A percentile compares a stretch with the other conserved stretches of the same genome.
phyloP scores from a whole-genome alignment of 306 rosid genomes.

The Cyclanthera cordifolia region DNA sequence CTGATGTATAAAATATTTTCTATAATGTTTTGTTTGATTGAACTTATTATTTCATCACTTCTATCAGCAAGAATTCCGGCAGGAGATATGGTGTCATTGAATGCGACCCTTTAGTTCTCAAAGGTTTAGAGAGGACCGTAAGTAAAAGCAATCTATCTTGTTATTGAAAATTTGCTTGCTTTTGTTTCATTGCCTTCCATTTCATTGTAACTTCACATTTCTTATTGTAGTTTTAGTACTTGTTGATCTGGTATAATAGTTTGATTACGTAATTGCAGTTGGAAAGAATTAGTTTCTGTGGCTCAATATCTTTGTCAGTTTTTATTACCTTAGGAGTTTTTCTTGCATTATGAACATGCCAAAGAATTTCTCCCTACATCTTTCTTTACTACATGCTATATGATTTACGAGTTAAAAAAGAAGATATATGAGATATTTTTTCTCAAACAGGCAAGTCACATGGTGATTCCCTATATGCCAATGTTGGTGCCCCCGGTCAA shows the following conservation, averaged over 20 bases:
- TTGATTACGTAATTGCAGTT: not conserved
- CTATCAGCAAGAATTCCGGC: constrained; percentile 35
- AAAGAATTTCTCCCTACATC: not conserved
- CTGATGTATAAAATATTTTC: not conserved
- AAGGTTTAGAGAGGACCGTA: constrained; percentile 77
- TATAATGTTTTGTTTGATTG: constrained; percentile 5
- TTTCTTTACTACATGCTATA: not conserved
- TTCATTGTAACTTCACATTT: constrained; percentile 1
- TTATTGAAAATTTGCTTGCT: not conserved
- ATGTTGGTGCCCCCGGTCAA: constrained; percentile 86
- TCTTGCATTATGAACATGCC: constrained; percentile 6
- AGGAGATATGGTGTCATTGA: constrained; percentile 61
- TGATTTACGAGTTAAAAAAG: not conserved
- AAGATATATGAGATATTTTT: constrained; percentile 6
- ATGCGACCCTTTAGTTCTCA: constrained; percentile 70
- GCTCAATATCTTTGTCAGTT: not conserved
- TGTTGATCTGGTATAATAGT: constrained; percentile 3
- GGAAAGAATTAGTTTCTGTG: not conserved
- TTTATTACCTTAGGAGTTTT: not conserved
- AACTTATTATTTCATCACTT: constrained; percentile 13
- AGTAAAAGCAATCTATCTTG: constrained; percentile 20
- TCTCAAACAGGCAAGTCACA: constrained; percentile 61
- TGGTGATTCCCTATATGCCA: constrained; percentile 95
- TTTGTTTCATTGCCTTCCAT: not conserved
- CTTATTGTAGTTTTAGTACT: not conserved